Percentiles rank a stretch among this genome's conserved stretches.
Conservation (phyloP, 805 yeast genomes). For the Starmerella floris region DNA sequence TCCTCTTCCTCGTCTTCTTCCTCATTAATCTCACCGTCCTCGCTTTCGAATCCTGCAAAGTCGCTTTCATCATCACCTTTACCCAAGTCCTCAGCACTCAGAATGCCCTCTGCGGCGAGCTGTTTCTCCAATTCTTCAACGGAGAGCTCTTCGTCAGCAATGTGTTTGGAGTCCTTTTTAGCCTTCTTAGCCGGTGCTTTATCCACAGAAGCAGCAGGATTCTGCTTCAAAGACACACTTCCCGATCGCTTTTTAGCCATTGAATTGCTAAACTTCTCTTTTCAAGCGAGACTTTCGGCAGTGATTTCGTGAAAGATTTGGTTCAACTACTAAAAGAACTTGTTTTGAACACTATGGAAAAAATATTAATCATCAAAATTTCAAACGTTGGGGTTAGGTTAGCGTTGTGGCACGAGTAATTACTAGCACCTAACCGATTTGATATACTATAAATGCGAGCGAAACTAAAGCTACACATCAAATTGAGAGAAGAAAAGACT, state of each 20-base stretch:
- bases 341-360: too few relatives aligned
- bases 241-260: constrained; percentile 17
- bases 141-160: constrained; percentile 13
- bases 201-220: background rate
- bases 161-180: background rate
- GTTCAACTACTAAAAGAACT: too few relatives aligned
- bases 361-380: constrained; percentile 7
- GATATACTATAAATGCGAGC: too few relatives aligned
- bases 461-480: too few relatives aligned
- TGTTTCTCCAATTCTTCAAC: constrained; percentile 20
- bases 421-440: too few relatives aligned
- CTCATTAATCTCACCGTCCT: background rate
- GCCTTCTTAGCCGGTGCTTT: background rate
- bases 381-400: background rate
- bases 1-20: background rate
- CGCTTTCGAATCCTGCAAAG: constrained; percentile 1
- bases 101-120: constrained; percentile 16
- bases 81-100: constrained; percentile 15
- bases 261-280: background rate
- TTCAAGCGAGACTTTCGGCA: too few relatives aligned
- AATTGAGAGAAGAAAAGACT: too few relatives aligned
- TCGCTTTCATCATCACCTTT: constrained; percentile 7
- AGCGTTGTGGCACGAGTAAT: background rate
- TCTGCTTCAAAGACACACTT: constrained; percentile 3
- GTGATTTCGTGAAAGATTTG: too few relatives aligned